phyloP scores from a whole-genome alignment of 306 rosid genomes.

The Prunus davidiana region DNA sequence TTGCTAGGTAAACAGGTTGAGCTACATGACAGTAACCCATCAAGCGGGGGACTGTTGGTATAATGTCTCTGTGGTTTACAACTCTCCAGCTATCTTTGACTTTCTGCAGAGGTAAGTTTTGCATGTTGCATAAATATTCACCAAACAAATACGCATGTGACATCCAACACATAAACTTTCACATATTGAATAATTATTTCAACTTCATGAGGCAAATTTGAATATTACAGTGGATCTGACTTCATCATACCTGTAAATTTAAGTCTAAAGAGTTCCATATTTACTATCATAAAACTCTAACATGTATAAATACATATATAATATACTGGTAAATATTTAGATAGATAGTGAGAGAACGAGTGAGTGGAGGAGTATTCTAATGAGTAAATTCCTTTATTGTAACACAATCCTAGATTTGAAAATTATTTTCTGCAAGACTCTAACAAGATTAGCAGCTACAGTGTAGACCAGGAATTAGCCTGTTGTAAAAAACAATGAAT shows the following conservation, averaged over 20 bases:
- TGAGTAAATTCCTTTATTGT: background rate
- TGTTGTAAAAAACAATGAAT: background rate
- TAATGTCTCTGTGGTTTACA: constrained; percentile 95
- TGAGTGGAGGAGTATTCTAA: background rate
- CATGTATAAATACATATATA: background rate
- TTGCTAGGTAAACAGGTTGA: constrained; percentile 82
- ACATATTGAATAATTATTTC: background rate
- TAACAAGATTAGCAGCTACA: background rate
- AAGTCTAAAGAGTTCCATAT: background rate
- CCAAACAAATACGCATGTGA: constrained; percentile 22
- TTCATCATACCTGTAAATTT: background rate
- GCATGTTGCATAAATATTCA: constrained; percentile 21
- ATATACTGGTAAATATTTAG: background rate
- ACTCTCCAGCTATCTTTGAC: constrained; percentile 98
- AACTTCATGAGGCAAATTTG: background rate
- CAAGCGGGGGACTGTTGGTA: constrained; percentile 91
- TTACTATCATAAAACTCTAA: background rate
- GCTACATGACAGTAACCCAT: constrained; percentile 99
- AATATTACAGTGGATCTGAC: constrained; percentile 1
- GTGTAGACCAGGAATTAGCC: background rate
- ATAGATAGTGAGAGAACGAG: background rate
- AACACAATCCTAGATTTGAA: background rate
- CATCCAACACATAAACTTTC: background rate
- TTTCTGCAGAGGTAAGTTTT: constrained; percentile 56
- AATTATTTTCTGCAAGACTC: background rate